Evolutionary conservation across 768 basidiomycete species (phyloP).

Genomic region (Artomyces pyxidatus): DNA sequence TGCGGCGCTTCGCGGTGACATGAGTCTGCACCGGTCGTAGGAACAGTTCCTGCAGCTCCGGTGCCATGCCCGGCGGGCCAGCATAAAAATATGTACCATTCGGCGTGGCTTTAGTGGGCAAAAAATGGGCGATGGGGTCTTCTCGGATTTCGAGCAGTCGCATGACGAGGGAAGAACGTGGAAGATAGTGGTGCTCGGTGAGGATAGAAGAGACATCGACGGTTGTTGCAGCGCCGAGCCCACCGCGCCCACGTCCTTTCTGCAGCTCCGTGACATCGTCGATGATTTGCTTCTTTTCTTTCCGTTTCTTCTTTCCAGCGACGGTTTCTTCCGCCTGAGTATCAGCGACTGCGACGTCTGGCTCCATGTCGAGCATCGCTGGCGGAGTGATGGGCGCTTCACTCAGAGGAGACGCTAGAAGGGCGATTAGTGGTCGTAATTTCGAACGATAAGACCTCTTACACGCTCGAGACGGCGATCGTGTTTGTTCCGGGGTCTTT

Average conservation of each 20-base stretch:
- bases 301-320: constrained; percentile 40
- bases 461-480: constrained; percentile 58
- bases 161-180: constrained; percentile 77
- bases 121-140: constrained; percentile 77
- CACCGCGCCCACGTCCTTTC: constrained; percentile 48
- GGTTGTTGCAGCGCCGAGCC: constrained; percentile 44
- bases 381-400: constrained; percentile 75
- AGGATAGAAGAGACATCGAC: constrained; percentile 62
- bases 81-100: constrained; percentile 74
- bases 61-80: constrained; percentile 76
- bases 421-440: constrained; percentile 2
- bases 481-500: constrained; percentile 52
- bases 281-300: constrained; percentile 82
- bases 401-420: constrained; percentile 64
- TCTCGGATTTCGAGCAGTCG: constrained; percentile 79
- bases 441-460: constrained; percentile 18
- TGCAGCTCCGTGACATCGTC: constrained; percentile 84
- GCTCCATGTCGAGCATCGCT: constrained; percentile 43
- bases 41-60: constrained; percentile 80
- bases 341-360: constrained; percentile 41
- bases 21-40: constrained; percentile 55
- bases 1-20: constrained; percentile 49
- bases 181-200: constrained; percentile 77
- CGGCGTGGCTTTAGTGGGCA: constrained; percentile 70
- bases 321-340: constrained; percentile 27